Evolutionary conservation across 1,139 yeast species (phyloP).

Genomic region (Debaryomyces singareniensis): DNA sequence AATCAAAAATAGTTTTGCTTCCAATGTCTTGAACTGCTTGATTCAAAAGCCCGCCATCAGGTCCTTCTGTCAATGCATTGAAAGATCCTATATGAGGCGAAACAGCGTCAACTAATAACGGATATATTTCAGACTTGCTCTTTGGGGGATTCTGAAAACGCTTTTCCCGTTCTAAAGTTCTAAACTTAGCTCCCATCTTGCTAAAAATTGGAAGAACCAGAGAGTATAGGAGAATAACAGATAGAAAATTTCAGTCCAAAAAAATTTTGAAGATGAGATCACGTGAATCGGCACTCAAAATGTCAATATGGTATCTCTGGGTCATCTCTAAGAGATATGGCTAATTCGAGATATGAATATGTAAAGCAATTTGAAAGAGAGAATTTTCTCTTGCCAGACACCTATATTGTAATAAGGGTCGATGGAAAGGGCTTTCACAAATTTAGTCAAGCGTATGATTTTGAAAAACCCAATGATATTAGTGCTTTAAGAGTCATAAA

Average conservation of each 20-base stretch:
- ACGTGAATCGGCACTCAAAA: constrained; percentile 5
- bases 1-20: constrained; percentile 74
- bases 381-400: constrained; percentile 65
- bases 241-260: constrained; percentile 4
- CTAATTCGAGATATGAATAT: constrained; percentile 77
- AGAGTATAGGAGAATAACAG: constrained; percentile 2
- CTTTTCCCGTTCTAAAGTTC: constrained; percentile 82
- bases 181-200: constrained; percentile 49
- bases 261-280: constrained; percentile 8
- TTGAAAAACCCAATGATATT: constrained; percentile 81
- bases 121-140: constrained; percentile 68
- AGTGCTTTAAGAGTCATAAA: constrained; percentile 78
- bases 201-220: constrained; percentile 1
- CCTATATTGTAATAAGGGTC: constrained; percentile 76
- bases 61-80: constrained; percentile 88
- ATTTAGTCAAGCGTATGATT: constrained; percentile 65
- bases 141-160: constrained; percentile 86
- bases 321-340: constrained; percentile 38
- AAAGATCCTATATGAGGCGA: constrained; percentile 95
- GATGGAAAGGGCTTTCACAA: constrained; percentile 95
- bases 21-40: constrained; percentile 89
- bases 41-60: constrained; percentile 77
- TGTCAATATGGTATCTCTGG: background rate
- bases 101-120: constrained; percentile 81
- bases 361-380: constrained; percentile 79